phyloP scores from a whole-genome alignment of 2,329 filamentous ascomycete species.

The Achaetomium macrosporum region DNA sequence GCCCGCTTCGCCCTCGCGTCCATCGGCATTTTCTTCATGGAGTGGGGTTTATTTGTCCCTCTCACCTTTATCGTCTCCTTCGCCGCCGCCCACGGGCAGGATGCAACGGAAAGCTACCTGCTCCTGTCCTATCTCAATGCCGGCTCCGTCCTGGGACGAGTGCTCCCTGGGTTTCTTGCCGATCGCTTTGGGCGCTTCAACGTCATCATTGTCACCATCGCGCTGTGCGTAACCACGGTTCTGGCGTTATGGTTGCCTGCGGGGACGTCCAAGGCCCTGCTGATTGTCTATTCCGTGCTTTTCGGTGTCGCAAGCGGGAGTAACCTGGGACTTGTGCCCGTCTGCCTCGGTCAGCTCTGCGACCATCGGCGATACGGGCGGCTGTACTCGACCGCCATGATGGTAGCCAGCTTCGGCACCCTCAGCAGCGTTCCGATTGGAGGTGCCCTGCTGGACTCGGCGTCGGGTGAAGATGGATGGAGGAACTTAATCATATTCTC shows the following conservation, averaged over 20 bases:
- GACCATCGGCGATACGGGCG: slow-evolving; percentile 60
- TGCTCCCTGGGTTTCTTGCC: slow-evolving; percentile 67
- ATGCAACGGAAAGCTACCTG: slow-evolving; percentile 59
- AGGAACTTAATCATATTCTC: slow-evolving; percentile 35
- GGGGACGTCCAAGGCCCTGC: slow-evolving; percentile 45
- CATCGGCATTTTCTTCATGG: slow-evolving; percentile 61
- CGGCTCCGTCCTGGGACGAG: slow-evolving; percentile 69
- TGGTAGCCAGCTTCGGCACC: slow-evolving; percentile 67
- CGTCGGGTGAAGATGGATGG: slow-evolving; percentile 31
- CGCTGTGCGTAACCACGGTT: slow-evolving; percentile 47
- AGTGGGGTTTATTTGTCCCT: slow-evolving; percentile 67
- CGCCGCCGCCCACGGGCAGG: slow-evolving; percentile 56
- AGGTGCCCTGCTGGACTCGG: slow-evolving; percentile 33
- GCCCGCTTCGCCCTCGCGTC: slow-evolving; percentile 55
- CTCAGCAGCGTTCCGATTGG: slow-evolving; percentile 43
- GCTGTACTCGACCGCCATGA: slow-evolving; percentile 72
- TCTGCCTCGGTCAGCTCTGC: slow-evolving; percentile 77
- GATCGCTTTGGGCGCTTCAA: slow-evolving; percentile 79
- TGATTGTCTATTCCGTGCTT: slow-evolving; percentile 62
- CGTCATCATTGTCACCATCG: slow-evolving; percentile 63
- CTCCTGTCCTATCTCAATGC: slow-evolving; percentile 77
- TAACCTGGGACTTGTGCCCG: slow-evolving; percentile 71
- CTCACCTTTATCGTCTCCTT: slow-evolving; percentile 73
- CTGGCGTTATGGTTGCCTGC: slow-evolving; percentile 68
- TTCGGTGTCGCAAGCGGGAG: slow-evolving; percentile 78